Percentiles rank a stretch among this genome's conserved stretches.
Conservation (phyloP, 352 stramenopile genomes). For the Globisporangium lucens region DNA sequence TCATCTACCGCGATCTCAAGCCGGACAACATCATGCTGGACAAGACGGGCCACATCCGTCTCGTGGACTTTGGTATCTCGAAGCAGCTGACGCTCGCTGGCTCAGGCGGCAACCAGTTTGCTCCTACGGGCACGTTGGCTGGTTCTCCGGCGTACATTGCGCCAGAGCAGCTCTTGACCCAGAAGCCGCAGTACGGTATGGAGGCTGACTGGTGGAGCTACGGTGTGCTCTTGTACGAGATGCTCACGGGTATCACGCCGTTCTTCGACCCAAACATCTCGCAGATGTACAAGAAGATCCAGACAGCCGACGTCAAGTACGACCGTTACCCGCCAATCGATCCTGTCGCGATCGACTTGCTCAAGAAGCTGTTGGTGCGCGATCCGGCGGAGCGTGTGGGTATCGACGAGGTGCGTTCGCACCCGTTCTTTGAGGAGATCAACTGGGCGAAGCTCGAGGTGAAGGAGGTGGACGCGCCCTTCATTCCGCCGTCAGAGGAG, state of each 20-base stretch:
- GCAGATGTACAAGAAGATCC: constrained; percentile 89
- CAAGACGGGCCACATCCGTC: constrained; percentile 78
- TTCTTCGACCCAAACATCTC: constrained; percentile 87
- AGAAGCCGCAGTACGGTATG: constrained; percentile 86
- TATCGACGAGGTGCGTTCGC: constrained; percentile 53
- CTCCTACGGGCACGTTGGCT: constrained; percentile 65
- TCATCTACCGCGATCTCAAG: constrained; percentile 88
- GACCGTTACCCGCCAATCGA: constrained; percentile 64
- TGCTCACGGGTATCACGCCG: constrained; percentile 85
- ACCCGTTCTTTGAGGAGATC: constrained; percentile 71
- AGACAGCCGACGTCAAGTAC: constrained; percentile 84
- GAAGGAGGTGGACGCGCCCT: constrained; percentile 81
- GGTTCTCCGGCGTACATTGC: constrained; percentile 86
- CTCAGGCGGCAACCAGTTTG: constrained; percentile 38
- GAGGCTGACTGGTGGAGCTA: constrained; percentile 91
- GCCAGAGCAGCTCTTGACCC: constrained; percentile 76
- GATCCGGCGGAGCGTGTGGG: constrained; percentile 65
- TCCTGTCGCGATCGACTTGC: constrained; percentile 58
- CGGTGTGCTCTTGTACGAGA: constrained; percentile 88
- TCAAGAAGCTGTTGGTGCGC: constrained; percentile 75
- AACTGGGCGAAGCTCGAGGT: constrained; percentile 70
- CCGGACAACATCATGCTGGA: constrained; percentile 90
- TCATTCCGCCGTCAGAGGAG: constrained; percentile 74
- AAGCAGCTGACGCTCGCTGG: constrained; percentile 62
- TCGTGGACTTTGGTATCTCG: constrained; percentile 90